Evolutionary conservation across 305 asterid species (phyloP).

Genomic region (Striga hermonthica): DNA sequence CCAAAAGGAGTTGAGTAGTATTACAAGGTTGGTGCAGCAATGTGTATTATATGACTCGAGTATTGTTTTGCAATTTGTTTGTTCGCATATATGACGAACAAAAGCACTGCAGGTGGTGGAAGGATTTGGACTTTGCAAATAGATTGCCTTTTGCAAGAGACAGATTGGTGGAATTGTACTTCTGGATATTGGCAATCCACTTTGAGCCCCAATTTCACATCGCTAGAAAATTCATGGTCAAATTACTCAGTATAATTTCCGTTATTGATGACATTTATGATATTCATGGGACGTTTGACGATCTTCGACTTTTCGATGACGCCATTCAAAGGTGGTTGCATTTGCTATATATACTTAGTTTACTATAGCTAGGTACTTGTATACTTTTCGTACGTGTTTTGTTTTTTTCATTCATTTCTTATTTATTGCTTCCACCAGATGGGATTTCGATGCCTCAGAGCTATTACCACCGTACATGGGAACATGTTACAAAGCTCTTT

Average conservation of each 20-base stretch:
- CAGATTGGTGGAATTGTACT: slow-evolving; percentile 6
- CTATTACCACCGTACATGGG: slow-evolving; percentile 39
- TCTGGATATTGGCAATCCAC: neutral
- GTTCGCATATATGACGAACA: neutral
- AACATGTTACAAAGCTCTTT: slow-evolving; percentile 30
- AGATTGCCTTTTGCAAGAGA: slow-evolving; percentile 36
- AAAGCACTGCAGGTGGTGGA: slow-evolving; percentile 39
- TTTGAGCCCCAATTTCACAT: neutral
- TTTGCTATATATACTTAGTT: too few species aligned
- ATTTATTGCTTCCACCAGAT: slow-evolving; percentile 22
- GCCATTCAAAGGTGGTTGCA: slow-evolving; percentile 38
- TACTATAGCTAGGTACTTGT: too few species aligned
- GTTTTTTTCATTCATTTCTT: neutral
- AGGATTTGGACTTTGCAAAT: slow-evolving; percentile 30
- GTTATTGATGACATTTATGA: neutral
- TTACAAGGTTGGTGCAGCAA: slow-evolving; percentile 30
- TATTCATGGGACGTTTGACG: slow-evolving; percentile 23
- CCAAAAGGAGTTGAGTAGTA: slow-evolving; percentile 34
- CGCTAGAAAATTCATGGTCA: neutral
- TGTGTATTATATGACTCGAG: too few species aligned
- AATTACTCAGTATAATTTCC: neutral
- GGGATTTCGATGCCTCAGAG: slow-evolving; percentile 33
- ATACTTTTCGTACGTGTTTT: neutral
- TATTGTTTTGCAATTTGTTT: too few species aligned
- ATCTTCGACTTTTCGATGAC: slow-evolving; percentile 36